These are phyloP conservation scores for Triglochin maritima DNA, from an alignment of 106 monocot genomes.

Conservation along the genomic window DNA sequence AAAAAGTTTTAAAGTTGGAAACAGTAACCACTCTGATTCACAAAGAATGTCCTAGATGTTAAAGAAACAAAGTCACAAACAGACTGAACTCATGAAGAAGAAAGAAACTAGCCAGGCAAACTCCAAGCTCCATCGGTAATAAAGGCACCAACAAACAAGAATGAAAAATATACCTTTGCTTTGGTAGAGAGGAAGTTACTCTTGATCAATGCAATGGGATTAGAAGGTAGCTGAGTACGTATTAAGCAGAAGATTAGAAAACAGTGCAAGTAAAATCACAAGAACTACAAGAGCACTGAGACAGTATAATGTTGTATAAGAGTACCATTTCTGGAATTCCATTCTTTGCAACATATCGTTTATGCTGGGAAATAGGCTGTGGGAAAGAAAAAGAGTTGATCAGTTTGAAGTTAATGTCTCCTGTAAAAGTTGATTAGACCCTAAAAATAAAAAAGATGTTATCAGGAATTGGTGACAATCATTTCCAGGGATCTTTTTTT, in stretches of 20 bases:
- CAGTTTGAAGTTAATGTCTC: background rate
- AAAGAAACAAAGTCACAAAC: too few species aligned
- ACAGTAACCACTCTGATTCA: too few species aligned
- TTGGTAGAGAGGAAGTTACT: conserved; percentile 73
- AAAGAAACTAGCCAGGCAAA: too few species aligned
- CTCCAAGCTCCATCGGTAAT: too few species aligned
- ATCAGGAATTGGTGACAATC: too few species aligned
- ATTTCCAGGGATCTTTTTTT: too few species aligned
- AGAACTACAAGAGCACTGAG: background rate
- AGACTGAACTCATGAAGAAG: too few species aligned
- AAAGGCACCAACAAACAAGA: too few species aligned
- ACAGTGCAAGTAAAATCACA: background rate
- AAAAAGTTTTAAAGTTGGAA: too few species aligned
- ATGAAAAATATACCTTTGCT: conserved; percentile 55
- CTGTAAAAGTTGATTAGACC: background rate
- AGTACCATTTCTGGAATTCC: conserved; percentile 71
- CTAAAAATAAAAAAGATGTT: background rate
- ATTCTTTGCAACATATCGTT: conserved; percentile 80
- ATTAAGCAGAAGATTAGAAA: background rate
- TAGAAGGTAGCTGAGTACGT: conserved; percentile 54
- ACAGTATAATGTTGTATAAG: background rate
- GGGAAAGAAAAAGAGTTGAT: background rate
- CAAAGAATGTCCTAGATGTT: too few species aligned
- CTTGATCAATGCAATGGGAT: conserved; percentile 64
- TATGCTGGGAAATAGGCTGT: conserved; percentile 85